Conservation (phyloP, 192 early-diverging fungal genomes). For the Diversispora epigaea region DNA sequence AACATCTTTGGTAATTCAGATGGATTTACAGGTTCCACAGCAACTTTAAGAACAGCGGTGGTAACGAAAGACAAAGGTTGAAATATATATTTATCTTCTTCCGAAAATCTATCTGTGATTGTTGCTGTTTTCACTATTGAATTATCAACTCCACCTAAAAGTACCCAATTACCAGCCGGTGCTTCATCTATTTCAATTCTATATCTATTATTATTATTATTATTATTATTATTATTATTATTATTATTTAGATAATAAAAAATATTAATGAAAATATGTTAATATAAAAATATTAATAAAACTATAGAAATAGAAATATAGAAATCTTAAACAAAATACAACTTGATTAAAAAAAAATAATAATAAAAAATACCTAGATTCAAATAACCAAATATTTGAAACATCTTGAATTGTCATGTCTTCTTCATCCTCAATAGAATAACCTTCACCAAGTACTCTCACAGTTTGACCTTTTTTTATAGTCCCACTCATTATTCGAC, state of each 20-base stretch:
- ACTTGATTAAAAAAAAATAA: not conserved
- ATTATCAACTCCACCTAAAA: conserved; percentile 88
- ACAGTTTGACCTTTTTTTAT: conserved; percentile 75
- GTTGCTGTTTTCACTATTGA: conserved; percentile 96
- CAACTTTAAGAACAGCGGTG: conserved; percentile 87
- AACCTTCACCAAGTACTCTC: conserved; percentile 90
- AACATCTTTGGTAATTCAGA: conserved; percentile 98
- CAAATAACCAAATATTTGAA: conserved; percentile 68
- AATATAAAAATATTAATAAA: not conserved
- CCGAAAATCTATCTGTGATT: conserved; percentile 66
- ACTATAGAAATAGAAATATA: not conserved
- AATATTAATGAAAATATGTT: no score
- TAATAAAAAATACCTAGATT: conserved; percentile 63
- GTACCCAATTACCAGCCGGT: conserved; percentile 86
- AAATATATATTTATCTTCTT: conserved; percentile 82
- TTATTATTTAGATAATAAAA: no score
- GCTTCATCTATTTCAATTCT: conserved; percentile 77
- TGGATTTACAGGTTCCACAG: conserved; percentile 96
- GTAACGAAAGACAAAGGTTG: conserved; percentile 80
- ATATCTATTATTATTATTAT: conserved; percentile 53
- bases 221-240: no score
- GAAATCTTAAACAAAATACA: not conserved
- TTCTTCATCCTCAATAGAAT: conserved; percentile 91
- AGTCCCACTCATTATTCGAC: conserved; percentile 92
- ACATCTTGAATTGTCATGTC: conserved; percentile 89